A percentile compares a stretch with the other conserved stretches of the same genome.
Evolutionary conservation across 805 yeast species (phyloP).

Genomic region (Saccharomycopsis oosterbeekiorum): DNA sequence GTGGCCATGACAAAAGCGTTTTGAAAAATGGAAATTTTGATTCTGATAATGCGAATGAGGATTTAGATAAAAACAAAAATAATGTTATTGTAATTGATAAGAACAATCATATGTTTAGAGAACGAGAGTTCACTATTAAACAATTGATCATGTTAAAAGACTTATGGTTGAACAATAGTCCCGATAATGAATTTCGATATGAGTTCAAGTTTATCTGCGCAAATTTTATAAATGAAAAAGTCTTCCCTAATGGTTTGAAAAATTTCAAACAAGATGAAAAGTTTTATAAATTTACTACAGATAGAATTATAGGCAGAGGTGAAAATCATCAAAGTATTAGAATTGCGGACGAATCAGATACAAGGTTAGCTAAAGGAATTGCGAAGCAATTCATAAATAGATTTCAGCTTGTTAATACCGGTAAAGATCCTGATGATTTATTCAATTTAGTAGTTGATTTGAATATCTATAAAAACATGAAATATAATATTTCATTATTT

Average conservation of each 20-base stretch:
- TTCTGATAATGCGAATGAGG: slow-evolving; percentile 2
- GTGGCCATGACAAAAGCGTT: slow-evolving; percentile 18
- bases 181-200: slow-evolving; percentile 17
- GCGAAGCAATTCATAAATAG: slow-evolving; percentile 66
- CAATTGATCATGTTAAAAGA: slow-evolving; percentile 27
- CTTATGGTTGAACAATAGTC: background rate
- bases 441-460: slow-evolving; percentile 63
- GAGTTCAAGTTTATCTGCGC: slow-evolving; percentile 51
- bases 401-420: slow-evolving; percentile 48
- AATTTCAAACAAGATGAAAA: slow-evolving; percentile 22
- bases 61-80: slow-evolving; percentile 20
- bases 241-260: background rate
- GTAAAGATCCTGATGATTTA: slow-evolving; percentile 46
- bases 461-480: slow-evolving; percentile 39
- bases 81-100: slow-evolving; percentile 66
- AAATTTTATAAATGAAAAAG: slow-evolving; percentile 41
- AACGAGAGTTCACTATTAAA: slow-evolving; percentile 55
- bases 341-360: slow-evolving; percentile 26
- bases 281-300: slow-evolving; percentile 43
- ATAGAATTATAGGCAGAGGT: slow-evolving; percentile 60
- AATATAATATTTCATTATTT: slow-evolving; percentile 36
- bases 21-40: background rate
- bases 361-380: slow-evolving; percentile 40
- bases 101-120: slow-evolving; percentile 67
- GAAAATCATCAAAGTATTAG: slow-evolving; percentile 84